A percentile compares a stretch with the other conserved stretches of the same genome.
phyloP scores from a whole-genome alignment of 225 moss, liverwort and hornwort genomes.

The Marchantia paleacea region DNA sequence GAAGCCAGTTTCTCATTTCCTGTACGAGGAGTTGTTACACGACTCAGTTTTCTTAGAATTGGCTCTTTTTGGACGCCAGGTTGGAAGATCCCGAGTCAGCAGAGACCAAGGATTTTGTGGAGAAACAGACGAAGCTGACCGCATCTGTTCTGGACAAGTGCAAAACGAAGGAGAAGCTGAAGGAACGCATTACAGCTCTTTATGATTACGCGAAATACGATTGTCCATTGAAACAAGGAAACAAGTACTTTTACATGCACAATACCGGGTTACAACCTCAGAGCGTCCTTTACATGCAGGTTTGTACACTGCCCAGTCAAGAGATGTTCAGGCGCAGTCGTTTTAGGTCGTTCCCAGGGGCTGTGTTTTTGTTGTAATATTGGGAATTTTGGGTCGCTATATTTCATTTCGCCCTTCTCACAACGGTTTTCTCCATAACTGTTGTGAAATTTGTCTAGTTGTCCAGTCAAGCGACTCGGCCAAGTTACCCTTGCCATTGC shows the following conservation, averaged over 20 bases:
- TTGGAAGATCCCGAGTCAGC: constrained; percentile 77
- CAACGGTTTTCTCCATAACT: too few relatives aligned
- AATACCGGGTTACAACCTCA: constrained; percentile 82
- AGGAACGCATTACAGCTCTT: constrained; percentile 52
- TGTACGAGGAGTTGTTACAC: background rate
- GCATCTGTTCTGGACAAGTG: constrained; percentile 47
- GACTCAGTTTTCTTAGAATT: background rate
- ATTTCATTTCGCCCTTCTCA: too few relatives aligned
- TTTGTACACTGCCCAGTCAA: constrained; percentile 18
- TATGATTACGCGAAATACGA: constrained; percentile 73
- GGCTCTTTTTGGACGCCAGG: constrained; percentile 33
- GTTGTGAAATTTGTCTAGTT: too few relatives aligned
- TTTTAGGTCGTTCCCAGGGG: background rate
- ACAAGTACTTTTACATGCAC: constrained; percentile 58
- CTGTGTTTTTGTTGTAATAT: too few relatives aligned
- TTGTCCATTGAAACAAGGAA: constrained; percentile 64
- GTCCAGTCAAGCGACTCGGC: too few relatives aligned
- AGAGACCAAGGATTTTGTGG: constrained; percentile 51
- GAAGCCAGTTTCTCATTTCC: too few relatives aligned
- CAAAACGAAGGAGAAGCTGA: constrained; percentile 49
- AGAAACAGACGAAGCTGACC: constrained; percentile 53
- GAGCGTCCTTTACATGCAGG: constrained; percentile 70
- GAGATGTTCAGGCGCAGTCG: background rate
- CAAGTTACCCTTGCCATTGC: too few relatives aligned
- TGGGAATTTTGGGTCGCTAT: too few relatives aligned